phyloP scores from a whole-genome alignment of 805 yeast genomes.

The Candida ipomoeae region DNA sequence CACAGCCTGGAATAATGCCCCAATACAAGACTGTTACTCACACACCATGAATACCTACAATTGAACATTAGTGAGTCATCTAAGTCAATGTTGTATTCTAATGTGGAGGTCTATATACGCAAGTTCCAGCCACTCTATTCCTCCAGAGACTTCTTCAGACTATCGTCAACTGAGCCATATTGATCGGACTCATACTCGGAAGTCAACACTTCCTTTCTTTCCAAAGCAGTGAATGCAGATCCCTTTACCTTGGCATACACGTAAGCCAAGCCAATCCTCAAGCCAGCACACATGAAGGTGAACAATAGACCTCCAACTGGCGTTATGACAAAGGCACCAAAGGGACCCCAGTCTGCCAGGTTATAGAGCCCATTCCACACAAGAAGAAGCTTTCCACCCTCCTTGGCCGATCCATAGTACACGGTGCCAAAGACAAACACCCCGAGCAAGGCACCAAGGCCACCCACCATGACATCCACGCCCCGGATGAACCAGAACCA shows the following conservation, averaged over 20 bases:
- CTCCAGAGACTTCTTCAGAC: slow-evolving; percentile 5
- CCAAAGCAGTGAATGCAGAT: slow-evolving; percentile 43
- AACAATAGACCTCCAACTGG: slow-evolving; percentile 74
- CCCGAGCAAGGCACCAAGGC: slow-evolving; percentile 73
- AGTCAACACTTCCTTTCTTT: slow-evolving; percentile 26
- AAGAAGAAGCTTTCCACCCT: slow-evolving; percentile 73
- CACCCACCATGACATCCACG: slow-evolving; percentile 77
- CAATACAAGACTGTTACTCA: no score
- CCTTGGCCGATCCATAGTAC: slow-evolving; percentile 66
- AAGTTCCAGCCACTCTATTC: neutral
- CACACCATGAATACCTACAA: no score
- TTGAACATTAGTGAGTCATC: no score
- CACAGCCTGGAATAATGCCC: no score
- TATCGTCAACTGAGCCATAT: slow-evolving; percentile 20
- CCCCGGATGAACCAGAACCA: slow-evolving; percentile 68
- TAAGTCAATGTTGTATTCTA: no score
- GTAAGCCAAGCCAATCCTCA: slow-evolving; percentile 39
- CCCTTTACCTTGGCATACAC: slow-evolving; percentile 32
- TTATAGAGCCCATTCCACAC: slow-evolving; percentile 77
- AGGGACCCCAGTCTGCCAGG: slow-evolving; percentile 83
- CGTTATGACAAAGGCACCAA: slow-evolving; percentile 91
- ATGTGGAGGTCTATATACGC: no score
- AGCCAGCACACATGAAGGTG: slow-evolving; percentile 47
- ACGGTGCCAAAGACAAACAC: slow-evolving; percentile 82
- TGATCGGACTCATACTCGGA: slow-evolving; percentile 11